Percentiles rank a stretch among this genome's conserved stretches.
Evolutionary conservation across 192 early-diverging fungal species (phyloP).

Genomic region (Spinellus fusiger): DNA sequence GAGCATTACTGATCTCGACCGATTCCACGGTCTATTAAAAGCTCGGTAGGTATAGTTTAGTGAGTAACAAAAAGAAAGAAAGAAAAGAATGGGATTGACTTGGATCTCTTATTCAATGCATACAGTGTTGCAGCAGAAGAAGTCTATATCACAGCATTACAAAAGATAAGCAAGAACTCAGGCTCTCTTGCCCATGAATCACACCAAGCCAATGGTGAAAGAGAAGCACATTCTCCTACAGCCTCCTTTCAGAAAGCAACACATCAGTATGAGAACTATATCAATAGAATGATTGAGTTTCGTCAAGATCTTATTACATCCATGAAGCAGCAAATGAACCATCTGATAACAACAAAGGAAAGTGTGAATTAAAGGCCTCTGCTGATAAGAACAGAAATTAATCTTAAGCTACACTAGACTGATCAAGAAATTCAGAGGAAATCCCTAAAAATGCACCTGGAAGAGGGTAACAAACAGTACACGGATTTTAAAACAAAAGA

Average conservation of each 20-base stretch:
- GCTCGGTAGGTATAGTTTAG: constrained; percentile 11
- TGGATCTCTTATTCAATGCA: no score
- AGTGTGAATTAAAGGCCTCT: not conserved
- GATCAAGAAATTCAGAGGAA: constrained; percentile 17
- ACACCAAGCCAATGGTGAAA: not conserved
- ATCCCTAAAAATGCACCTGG: constrained; percentile 6
- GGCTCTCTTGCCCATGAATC: not conserved
- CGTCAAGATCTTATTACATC: constrained; percentile 13
- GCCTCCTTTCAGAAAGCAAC: constrained; percentile 8
- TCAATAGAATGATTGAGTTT: constrained; percentile 9
- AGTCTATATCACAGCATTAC: constrained; percentile 7
- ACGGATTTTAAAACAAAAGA: constrained; percentile 12
- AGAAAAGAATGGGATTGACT: not conserved
- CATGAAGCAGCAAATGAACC: constrained; percentile 15
- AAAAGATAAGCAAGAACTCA: constrained; percentile 5
- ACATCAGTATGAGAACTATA: constrained; percentile 3
- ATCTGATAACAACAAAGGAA: constrained; percentile 8
- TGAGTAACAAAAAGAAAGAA: not conserved
- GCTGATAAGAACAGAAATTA: not conserved
- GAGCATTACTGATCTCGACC: constrained; percentile 21
- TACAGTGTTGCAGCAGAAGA: constrained; percentile 20
- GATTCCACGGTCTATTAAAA: constrained; percentile 13
- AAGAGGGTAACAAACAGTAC: constrained; percentile 23
- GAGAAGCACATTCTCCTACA: not conserved
- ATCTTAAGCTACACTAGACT: not conserved